Percentiles rank a stretch among this genome's conserved stretches.
phyloP scores from a whole-genome alignment of 116 monocot genomes.

The Papilionanthe hybrid region DNA sequence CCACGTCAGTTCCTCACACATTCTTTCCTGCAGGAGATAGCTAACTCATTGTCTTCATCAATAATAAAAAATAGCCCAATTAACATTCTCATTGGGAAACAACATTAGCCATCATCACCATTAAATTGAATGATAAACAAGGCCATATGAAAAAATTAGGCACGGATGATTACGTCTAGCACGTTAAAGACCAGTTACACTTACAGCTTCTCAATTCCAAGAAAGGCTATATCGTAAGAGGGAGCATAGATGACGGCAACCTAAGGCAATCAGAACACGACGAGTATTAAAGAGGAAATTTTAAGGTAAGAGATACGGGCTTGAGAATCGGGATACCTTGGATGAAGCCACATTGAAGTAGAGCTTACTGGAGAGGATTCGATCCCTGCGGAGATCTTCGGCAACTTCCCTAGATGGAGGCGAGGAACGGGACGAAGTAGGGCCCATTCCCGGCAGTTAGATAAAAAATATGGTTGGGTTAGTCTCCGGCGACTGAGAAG shows the following conservation, averaged over 20 bases:
- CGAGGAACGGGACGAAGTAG: slow-evolving; percentile 14
- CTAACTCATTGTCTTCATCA: neutral
- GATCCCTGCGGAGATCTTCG: slow-evolving; percentile 30
- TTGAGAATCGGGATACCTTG: slow-evolving; percentile 32
- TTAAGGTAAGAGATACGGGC: neutral
- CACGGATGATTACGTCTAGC: neutral
- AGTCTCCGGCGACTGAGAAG: neutral
- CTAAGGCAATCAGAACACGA: slow-evolving; percentile 17
- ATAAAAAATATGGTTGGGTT: neutral
- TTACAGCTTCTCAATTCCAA: slow-evolving; percentile 91
- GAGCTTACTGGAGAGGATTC: slow-evolving; percentile 84
- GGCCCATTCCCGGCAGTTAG: slow-evolving; percentile 4
- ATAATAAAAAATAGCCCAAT: neutral
- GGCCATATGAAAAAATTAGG: neutral
- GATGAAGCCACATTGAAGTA: slow-evolving; percentile 63
- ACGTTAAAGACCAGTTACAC: slow-evolving; percentile 7
- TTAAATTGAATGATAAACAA: neutral
- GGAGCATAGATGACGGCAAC: slow-evolving; percentile 71
- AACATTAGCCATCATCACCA: neutral
- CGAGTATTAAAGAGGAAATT: neutral
- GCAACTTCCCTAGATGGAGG: neutral
- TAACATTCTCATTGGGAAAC: neutral
- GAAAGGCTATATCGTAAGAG: slow-evolving; percentile 69
- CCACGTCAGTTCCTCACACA: too few relatives aligned
- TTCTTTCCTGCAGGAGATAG: neutral